Evolutionary conservation across 768 basidiomycete genomes (phyloP).

Genomic region (Kwoniella botswanensis): DNA sequence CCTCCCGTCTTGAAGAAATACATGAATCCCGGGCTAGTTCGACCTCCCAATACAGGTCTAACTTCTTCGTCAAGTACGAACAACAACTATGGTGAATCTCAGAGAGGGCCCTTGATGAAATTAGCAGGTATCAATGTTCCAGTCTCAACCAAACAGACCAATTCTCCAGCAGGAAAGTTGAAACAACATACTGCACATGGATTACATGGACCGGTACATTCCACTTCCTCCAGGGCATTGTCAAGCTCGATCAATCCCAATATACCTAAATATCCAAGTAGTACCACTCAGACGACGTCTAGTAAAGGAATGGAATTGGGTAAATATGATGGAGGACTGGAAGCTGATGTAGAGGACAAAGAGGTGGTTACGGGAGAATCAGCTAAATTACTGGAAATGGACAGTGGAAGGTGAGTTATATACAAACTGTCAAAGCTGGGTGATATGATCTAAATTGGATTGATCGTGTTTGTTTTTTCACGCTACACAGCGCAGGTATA

Average conservation of each 20-base stretch:
- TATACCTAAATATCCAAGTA: conserved; percentile 17
- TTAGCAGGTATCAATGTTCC: conserved; percentile 54
- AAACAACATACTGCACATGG: conserved; percentile 58
- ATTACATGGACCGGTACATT: conserved; percentile 58
- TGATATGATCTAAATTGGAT: neutral
- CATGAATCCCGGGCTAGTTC: conserved; percentile 51
- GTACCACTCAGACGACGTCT: conserved; percentile 1
- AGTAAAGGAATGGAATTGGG: conserved; percentile 62
- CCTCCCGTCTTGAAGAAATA: conserved; percentile 52
- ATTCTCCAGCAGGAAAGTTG: conserved; percentile 28
- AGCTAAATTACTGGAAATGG: conserved; percentile 78
- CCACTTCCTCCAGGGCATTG: conserved; percentile 45
- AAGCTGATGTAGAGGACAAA: conserved; percentile 72
- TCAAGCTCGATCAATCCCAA: conserved; percentile 35
- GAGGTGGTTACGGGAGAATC: conserved; percentile 75
- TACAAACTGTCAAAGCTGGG: neutral
- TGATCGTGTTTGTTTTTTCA: neutral
- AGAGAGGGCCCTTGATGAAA: conserved; percentile 51
- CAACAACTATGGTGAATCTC: conserved; percentile 24
- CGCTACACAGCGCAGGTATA: conserved; percentile 23
- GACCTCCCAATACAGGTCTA: conserved; percentile 51
- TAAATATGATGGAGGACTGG: conserved; percentile 94
- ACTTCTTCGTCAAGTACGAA: conserved; percentile 12
- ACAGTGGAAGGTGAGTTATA: conserved; percentile 65
- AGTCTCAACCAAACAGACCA: conserved; percentile 20